A percentile compares a stretch with the other conserved stretches of the same genome.
These are phyloP conservation scores for Dendrobium officinale DNA, from an alignment of 106 monocot species.

Conservation along the genomic window DNA sequence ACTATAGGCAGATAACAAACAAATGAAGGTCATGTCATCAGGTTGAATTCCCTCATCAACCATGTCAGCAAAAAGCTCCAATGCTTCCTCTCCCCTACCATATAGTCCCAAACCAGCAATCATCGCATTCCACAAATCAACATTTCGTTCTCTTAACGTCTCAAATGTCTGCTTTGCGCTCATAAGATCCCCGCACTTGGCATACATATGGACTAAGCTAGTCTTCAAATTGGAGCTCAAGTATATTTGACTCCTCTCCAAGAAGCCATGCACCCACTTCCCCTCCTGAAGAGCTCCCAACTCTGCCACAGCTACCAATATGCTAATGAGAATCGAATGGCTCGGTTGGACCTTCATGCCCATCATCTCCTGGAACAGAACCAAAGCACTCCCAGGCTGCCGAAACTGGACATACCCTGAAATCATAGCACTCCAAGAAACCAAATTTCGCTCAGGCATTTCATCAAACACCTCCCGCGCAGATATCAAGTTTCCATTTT, in stretches of 20 bases:
- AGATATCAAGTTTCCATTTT: slow-evolving; percentile 21
- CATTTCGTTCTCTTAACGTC: slow-evolving; percentile 5
- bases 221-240: slow-evolving; percentile 21
- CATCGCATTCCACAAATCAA: slow-evolving; percentile 46
- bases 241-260: slow-evolving; percentile 18
- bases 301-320: slow-evolving; percentile 8
- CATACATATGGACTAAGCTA: slow-evolving; percentile 51
- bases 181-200: slow-evolving; percentile 32
- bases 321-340: not conserved
- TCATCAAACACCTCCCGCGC: slow-evolving; percentile 29
- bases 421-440: slow-evolving; percentile 17
- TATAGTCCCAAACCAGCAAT: slow-evolving; percentile 41
- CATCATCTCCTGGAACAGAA: slow-evolving; percentile 10
- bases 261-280: slow-evolving; percentile 9
- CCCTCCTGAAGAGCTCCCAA: slow-evolving; percentile 16
- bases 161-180: slow-evolving; percentile 24
- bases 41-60: slow-evolving; percentile 10
- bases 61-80: slow-evolving; percentile 35
- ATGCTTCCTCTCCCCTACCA: slow-evolving; percentile 21
- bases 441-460: slow-evolving; percentile 6
- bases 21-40: slow-evolving; percentile 43
- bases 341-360: not conserved
- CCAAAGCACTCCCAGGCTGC: not conserved
- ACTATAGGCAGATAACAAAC: slow-evolving; percentile 43
- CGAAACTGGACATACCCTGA: slow-evolving; percentile 11